Conservation (phyloP, 257 asterid genomes). For the Jasminum sambac region DNA sequence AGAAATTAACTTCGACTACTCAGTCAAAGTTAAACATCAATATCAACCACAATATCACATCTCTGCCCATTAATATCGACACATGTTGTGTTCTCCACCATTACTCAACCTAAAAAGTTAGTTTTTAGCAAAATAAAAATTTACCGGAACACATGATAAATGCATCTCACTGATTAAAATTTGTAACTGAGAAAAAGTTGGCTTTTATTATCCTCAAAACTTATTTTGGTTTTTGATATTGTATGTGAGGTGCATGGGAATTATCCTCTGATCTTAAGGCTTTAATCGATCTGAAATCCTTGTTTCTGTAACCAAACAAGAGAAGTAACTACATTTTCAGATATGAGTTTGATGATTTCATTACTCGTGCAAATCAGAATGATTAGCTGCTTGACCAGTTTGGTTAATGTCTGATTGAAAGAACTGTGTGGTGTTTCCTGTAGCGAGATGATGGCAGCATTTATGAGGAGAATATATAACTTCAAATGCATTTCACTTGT, state of each 20-base stretch:
- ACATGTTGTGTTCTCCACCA: too few relatives aligned
- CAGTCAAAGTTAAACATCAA: too few relatives aligned
- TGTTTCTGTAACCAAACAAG: not conserved
- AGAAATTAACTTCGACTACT: too few relatives aligned
- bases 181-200: constrained; percentile 16
- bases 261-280: not conserved
- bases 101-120: too few relatives aligned
- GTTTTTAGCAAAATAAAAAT: too few relatives aligned
- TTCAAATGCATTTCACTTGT: constrained; percentile 8
- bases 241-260: constrained; percentile 1
- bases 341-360: not conserved
- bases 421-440: constrained; percentile 1
- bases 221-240: constrained; percentile 6
- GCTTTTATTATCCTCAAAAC: constrained; percentile 11
- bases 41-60: too few relatives aligned
- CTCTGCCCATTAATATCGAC: too few relatives aligned
- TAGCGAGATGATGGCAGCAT: constrained; percentile 1
- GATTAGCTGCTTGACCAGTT: constrained; percentile 6
- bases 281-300: constrained; percentile 1
- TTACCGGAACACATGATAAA: not conserved
- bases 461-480: not conserved
- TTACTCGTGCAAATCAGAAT: constrained; percentile 6
- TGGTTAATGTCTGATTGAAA: constrained; percentile 19
- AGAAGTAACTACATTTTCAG: constrained; percentile 13
- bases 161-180: constrained; percentile 17